Evolutionary conservation across 176 grass and related monocot species (phyloP).

Genomic region (Aegilops speltoides): DNA sequence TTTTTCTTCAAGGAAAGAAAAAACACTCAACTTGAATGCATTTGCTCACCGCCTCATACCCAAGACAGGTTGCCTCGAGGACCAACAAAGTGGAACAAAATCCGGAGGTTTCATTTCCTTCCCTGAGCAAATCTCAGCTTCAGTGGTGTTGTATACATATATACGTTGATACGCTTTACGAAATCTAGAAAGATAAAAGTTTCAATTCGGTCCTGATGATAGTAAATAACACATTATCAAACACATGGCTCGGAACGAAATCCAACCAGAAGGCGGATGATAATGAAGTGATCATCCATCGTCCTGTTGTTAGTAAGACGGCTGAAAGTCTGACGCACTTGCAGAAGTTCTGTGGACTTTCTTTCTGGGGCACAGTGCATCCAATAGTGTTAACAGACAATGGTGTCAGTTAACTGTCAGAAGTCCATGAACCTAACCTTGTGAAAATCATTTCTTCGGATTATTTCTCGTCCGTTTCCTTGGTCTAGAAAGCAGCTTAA

Average conservation of each 20-base stretch:
- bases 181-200: background rate
- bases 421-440: background rate
- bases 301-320: background rate
- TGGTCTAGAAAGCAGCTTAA: constrained; percentile 79
- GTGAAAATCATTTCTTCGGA: background rate
- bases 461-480: constrained; percentile 48
- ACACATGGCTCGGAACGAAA: background rate
- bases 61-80: background rate
- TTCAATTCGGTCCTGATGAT: background rate
- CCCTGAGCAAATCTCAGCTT: background rate
- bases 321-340: background rate
- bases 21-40: background rate
- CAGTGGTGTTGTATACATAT: background rate
- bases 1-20: background rate
- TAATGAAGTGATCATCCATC: background rate
- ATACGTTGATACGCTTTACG: background rate
- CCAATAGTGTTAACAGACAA: background rate
- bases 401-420: background rate
- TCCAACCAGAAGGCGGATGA: background rate
- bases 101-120: background rate
- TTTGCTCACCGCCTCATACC: background rate
- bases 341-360: background rate
- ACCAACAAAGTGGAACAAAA: background rate
- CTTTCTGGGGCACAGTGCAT: background rate
- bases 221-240: background rate